Conservation (phyloP, 2,329 filamentous ascomycete species). For the Allantophomopsis cytisporea region DNA sequence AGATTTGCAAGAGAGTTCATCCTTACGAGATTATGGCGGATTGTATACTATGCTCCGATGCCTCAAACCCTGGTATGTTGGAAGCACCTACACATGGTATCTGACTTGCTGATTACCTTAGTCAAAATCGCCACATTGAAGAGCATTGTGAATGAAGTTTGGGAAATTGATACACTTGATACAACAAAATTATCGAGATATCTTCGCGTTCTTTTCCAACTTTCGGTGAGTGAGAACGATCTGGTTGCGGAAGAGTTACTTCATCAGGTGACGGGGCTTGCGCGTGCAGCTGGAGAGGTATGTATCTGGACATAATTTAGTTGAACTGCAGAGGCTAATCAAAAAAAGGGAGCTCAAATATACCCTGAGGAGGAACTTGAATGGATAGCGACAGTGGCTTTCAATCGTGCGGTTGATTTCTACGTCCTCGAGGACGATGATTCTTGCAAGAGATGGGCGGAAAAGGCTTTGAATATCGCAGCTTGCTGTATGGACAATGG, state of each 20-base stretch:
- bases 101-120: constrained; percentile 18
- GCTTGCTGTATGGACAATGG: constrained; percentile 15
- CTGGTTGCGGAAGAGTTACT: constrained; percentile 40
- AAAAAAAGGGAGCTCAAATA: too few relatives aligned
- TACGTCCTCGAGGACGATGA: constrained; percentile 40
- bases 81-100: neutral
- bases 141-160: constrained; percentile 58
- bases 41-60: constrained; percentile 39
- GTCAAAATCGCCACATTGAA: constrained; percentile 33
- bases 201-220: constrained; percentile 63
- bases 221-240: constrained; percentile 43
- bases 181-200: constrained; percentile 56
- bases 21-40: constrained; percentile 54
- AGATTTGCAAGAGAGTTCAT: constrained; percentile 25
- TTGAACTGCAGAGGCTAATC: too few relatives aligned
- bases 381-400: constrained; percentile 58
- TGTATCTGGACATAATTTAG: constrained; percentile 5
- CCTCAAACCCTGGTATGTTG: constrained; percentile 33
- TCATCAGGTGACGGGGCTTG: constrained; percentile 44
- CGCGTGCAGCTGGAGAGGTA: constrained; percentile 34
- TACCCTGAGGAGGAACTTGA: constrained; percentile 59
- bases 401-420: constrained; percentile 60
- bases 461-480: constrained; percentile 18
- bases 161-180: constrained; percentile 40
- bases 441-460: constrained; percentile 29